Evolutionary conservation across 768 basidiomycete genomes (phyloP), one percentile per base, ranked within the genome.

Genomic region (Trametes cubensis): DNA sequence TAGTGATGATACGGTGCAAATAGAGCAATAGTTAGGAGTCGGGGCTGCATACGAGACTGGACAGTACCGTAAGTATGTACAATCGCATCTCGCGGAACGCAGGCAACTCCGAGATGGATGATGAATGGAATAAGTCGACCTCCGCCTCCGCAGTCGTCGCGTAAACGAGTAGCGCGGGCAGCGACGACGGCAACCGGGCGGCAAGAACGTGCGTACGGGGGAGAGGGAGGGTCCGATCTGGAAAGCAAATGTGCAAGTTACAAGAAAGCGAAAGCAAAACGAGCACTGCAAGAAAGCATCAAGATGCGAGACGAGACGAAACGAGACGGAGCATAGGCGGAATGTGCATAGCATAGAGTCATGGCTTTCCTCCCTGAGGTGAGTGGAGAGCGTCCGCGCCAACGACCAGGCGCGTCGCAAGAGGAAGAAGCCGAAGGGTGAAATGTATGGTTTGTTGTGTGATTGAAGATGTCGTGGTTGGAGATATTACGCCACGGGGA

Each of bases 261-360:
- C 54, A 52, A 46, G 55, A 60, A 25, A 55, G 38, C 41, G 50
- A 45, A 46, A 47, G 53, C 26, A 50, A 41, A 54, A 28, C 39
- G 41, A 60, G 63, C 60, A 55, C 45, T 52, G 59, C 60, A 48
- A 64, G 63, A 64, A 56, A 64, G 53, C 58, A 55, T 50, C 53
- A 47, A 49, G 40, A 53, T 21, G 26, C 41, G 47, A 52, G 58
- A 53, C 39, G 55, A 50, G 44, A 34, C 34, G 34, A 34, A 2
- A 34, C 34, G 34, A 60, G 47, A 54, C 15, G 58, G 46, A 45
- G 74, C 73, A 77, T 77, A 68, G 59, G 60, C 47, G 58, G 64
- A 70, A 60, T 58, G 61, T 64, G 23, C 76, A 77, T 77, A 71
- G 71, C 74, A 77, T 76, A 69, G 56, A 57, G 57, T 54, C 40